These are phyloP conservation scores for Alectoria sarmentosa DNA, from an alignment of 495 filamentous ascomycete genomes.

Conservation along the genomic window DNA sequence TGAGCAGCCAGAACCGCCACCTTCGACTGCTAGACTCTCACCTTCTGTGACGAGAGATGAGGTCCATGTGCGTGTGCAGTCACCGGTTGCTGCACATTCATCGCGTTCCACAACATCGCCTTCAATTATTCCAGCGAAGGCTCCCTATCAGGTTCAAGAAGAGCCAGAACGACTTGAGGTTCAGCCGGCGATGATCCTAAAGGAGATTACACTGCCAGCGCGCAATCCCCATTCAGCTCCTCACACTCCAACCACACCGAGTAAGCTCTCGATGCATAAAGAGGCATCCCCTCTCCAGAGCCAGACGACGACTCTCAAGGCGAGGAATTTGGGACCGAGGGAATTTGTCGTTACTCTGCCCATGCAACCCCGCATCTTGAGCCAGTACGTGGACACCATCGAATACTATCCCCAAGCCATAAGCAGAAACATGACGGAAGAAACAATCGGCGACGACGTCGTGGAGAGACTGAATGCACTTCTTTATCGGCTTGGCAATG, in stretches of 20 bases:
- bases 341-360: constrained; percentile 28
- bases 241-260: constrained; percentile 22
- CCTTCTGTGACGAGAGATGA: constrained; percentile 8
- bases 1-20: constrained; percentile 8
- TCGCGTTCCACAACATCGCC: constrained; percentile 14
- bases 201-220: constrained; percentile 16
- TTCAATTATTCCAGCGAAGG: constrained; percentile 17
- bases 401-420: constrained; percentile 23
- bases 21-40: not conserved
- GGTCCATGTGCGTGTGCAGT: constrained; percentile 9
- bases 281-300: constrained; percentile 14
- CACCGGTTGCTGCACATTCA: constrained; percentile 4
- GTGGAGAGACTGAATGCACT: constrained; percentile 35
- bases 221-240: constrained; percentile 19
- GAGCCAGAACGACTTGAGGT: constrained; percentile 16
- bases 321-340: constrained; percentile 17
- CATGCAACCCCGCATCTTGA: constrained; percentile 26
- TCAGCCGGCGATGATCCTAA: constrained; percentile 18
- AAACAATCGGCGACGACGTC: constrained; percentile 18
- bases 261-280: constrained; percentile 25
- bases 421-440: constrained; percentile 21
- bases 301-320: constrained; percentile 15
- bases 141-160: constrained; percentile 14
- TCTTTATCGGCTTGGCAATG: constrained; percentile 39
- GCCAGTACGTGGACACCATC: constrained; percentile 29